Percentiles rank a stretch among this genome's conserved stretches.
Conservation (phyloP, 441 rosid species). For the Erysimum cheiri region DNA sequence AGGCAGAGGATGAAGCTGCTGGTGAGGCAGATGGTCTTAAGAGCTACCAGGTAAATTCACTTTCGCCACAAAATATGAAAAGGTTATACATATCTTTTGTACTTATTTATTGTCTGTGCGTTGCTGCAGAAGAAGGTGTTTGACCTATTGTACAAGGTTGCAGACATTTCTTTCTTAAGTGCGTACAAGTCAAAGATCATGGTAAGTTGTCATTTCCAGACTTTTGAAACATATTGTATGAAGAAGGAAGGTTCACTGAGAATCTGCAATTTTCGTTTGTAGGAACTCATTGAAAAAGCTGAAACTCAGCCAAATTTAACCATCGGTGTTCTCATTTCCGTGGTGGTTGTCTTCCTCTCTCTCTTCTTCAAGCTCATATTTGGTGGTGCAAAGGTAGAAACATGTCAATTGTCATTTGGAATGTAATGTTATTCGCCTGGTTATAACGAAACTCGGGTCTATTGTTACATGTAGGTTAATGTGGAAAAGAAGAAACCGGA, state of each 20-base stretch:
- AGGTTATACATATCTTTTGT: neutral
- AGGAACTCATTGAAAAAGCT: constrained; percentile 88
- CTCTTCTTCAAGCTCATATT: constrained; percentile 59
- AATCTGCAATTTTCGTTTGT: neutral
- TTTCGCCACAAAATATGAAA: neutral
- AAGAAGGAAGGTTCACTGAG: neutral
- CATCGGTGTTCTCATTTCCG: constrained; percentile 65
- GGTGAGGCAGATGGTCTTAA: constrained; percentile 56
- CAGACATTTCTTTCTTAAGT: constrained; percentile 79
- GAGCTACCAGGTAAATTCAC: constrained; percentile 63
- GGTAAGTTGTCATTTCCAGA: constrained; percentile 50
- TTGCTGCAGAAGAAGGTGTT: constrained; percentile 83
- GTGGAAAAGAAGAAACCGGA: constrained; percentile 53
- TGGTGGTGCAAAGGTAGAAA: constrained; percentile 84
- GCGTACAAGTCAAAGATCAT: constrained; percentile 65
- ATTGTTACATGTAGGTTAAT: constrained; percentile 45
- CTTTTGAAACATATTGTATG: neutral
- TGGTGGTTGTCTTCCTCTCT: constrained; percentile 59
- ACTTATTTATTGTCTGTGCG: constrained; percentile 3
- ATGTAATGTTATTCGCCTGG: neutral
- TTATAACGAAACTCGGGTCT: neutral
- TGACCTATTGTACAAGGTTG: constrained; percentile 76
- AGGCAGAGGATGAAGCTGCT: constrained; percentile 66
- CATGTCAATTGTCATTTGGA: neutral
- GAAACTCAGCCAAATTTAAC: constrained; percentile 92